Evolutionary conservation across 2,329 filamentous ascomycete species (phyloP).

Genomic region (Incumbomyces lentus): DNA sequence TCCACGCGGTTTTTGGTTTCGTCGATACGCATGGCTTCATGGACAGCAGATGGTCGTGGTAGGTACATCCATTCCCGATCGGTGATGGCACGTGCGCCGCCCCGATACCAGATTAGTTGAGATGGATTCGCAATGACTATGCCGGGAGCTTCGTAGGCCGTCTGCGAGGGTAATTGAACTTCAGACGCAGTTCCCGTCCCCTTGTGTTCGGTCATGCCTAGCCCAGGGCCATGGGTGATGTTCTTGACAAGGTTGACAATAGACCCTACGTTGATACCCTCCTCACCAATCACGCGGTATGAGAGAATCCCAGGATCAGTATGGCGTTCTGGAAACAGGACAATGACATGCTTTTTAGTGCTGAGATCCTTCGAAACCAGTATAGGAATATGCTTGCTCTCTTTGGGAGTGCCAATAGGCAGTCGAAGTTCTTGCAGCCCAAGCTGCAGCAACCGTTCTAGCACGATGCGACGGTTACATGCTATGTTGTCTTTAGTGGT

Average conservation of each 20-base stretch:
- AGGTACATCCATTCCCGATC: conserved; percentile 46
- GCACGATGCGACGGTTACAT: conserved; percentile 52
- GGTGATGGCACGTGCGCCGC: conserved; percentile 50
- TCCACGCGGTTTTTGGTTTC: conserved; percentile 50
- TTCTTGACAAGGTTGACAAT: conserved; percentile 52
- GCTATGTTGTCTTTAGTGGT: conserved; percentile 33
- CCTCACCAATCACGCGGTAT: conserved; percentile 53
- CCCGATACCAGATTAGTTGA: conserved; percentile 66
- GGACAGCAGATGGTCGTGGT: conserved; percentile 53
- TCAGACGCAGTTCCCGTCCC: conserved; percentile 11
- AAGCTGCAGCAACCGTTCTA: conserved; percentile 49
- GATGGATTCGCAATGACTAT: conserved; percentile 70
- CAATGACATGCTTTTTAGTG: conserved; percentile 51
- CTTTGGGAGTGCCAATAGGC: conserved; percentile 40
- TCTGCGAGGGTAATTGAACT: conserved; percentile 9
- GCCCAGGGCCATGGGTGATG: conserved; percentile 34
- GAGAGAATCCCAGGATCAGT: conserved; percentile 69
- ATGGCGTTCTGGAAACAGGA: conserved; percentile 61
- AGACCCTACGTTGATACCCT: conserved; percentile 62
- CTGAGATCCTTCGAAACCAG: conserved; percentile 50
- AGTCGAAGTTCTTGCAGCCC: conserved; percentile 53
- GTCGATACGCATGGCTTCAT: conserved; percentile 44
- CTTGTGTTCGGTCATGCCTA: conserved; percentile 18
- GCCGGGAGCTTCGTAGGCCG: conserved; percentile 30
- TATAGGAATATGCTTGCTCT: conserved; percentile 57